Evolutionary conservation across 2,329 filamentous ascomycete genomes (phyloP), one percentile per base, ranked within the genome.

Genomic region (Penicillium concentricum): DNA sequence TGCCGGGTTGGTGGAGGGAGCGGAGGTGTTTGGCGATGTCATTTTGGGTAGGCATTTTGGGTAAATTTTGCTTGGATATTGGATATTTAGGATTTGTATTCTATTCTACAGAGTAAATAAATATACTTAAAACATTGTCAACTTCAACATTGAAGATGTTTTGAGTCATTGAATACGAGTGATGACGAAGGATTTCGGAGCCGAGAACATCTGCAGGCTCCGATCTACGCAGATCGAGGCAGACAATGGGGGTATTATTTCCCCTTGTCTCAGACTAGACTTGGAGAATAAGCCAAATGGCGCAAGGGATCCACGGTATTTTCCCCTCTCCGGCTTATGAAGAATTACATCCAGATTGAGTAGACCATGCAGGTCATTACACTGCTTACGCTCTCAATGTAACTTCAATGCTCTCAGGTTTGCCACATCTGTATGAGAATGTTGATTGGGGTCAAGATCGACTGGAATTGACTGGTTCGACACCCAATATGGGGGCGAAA

Each of bases 1-100:
- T 64, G 2, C 79, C 78, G 0, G 83, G 81, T 22, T 70, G 59
- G 67, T 86, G 84, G 20, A 86, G 79, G 65, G 70, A 48, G 63
- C 71, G 57, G 72, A 81, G 22, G 13, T 41, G 35, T 41, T 57
- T 49, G 15, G 58, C 58, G 28, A 55, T 35, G 24, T 54, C 24
- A 35, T 61, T 59, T 38, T 52, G 55, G 10, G 44, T 20, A 24
- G 53, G 4, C 47, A 47, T 52, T 47, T 16, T 56, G 34, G 12
- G 32, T 28, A 24, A 9, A 16, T 15, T 16, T 22, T 16, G 43
- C 18, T 28, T 18, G 24, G n/a, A 44, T 10, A 44, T 18, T 32
- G 32, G 15, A 8, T 34, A 6, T 35, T 35, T 16, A 3, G 28
- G 28, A 12, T 30, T 26, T 26, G 4, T 12, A 12, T 30, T 30